Evolutionary conservation across 2,329 filamentous ascomycete species (phyloP).

Genomic region (Lasiodiplodia sp.): DNA sequence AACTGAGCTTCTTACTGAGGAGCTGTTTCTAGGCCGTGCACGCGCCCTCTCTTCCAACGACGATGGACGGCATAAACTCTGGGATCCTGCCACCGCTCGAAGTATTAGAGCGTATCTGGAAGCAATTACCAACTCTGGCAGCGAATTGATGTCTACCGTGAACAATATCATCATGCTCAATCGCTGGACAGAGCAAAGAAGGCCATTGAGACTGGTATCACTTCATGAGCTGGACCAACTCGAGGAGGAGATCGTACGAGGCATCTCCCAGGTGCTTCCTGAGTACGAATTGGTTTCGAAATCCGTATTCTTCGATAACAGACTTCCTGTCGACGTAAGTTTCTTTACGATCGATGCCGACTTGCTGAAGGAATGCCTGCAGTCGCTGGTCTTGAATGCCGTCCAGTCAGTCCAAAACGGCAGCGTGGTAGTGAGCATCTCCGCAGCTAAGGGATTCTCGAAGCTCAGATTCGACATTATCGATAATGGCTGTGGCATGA

Average conservation of each 20-base stretch:
- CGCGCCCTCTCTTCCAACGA: constrained; percentile 29
- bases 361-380: constrained; percentile 53
- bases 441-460: constrained; percentile 40
- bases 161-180: constrained; percentile 55
- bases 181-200: constrained; percentile 48
- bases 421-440: constrained; percentile 46
- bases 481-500: constrained; percentile 54
- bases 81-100: constrained; percentile 27
- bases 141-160: constrained; percentile 54
- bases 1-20: constrained; percentile 53
- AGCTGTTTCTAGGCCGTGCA: constrained; percentile 40
- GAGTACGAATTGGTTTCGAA: constrained; percentile 39
- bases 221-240: constrained; percentile 43
- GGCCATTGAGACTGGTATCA: constrained; percentile 34
- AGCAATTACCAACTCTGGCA: constrained; percentile 51
- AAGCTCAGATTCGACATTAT: constrained; percentile 50
- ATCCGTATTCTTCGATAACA: constrained; percentile 45
- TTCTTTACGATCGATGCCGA: constrained; percentile 47
- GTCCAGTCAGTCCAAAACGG: constrained; percentile 49
- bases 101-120: constrained; percentile 39
- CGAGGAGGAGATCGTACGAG: constrained; percentile 44
- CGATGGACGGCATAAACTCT: not conserved
- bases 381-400: constrained; percentile 52
- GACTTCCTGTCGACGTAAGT: constrained; percentile 39
- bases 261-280: constrained; percentile 39